Conservation (phyloP, 257 asterid species). For the Solanum phureja region DNA sequence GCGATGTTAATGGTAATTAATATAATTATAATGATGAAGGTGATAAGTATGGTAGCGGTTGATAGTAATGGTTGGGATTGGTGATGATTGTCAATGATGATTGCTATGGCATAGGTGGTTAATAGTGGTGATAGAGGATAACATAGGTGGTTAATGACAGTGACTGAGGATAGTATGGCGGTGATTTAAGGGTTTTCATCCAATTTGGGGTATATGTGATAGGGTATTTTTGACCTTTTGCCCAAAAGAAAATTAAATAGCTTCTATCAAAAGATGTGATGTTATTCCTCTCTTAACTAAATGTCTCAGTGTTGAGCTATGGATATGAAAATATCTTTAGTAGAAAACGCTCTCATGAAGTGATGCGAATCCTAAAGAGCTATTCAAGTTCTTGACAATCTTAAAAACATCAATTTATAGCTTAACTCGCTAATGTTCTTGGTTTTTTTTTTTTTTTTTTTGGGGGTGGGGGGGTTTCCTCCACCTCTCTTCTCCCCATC, state of each 20-base stretch:
- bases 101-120: neutral
- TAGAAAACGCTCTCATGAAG: too few species aligned
- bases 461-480: neutral
- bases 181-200: too few species aligned
- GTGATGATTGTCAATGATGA: neutral
- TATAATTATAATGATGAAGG: neutral
- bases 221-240: neutral
- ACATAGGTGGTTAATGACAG: neutral
- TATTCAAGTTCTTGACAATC: neutral
- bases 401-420: neutral
- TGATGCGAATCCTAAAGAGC: neutral
- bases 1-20: neutral
- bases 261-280: neutral
- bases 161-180: neutral
- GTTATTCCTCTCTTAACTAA: neutral
- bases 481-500: neutral
- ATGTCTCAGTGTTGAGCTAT: neutral
- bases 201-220: neutral
- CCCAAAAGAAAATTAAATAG: too few species aligned
- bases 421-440: neutral
- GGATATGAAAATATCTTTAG: neutral
- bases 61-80: rapidly evolving
- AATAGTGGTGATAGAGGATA: neutral
- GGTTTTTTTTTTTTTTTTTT: too few species aligned
- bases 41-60: neutral